Evolutionary conservation across 2,329 filamentous ascomycete species (phyloP), one percentile per base, ranked within the genome.

Genomic region (Aspergillus costaricaensis): DNA sequence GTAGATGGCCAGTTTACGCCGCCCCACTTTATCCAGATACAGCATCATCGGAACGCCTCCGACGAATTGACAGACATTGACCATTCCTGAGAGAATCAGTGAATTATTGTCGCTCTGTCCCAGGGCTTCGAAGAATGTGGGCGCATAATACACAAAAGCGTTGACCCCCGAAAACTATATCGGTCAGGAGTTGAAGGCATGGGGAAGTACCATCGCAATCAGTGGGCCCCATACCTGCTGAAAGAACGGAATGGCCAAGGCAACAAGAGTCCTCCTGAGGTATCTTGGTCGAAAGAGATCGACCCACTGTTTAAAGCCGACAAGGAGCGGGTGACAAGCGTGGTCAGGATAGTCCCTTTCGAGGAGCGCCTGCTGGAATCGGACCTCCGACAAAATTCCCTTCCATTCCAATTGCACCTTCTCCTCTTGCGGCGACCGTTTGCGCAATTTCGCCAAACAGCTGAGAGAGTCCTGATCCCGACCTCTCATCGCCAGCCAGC

Each of bases 141-240:
- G 80, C 0, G 76, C 70, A 65, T 82, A 83, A 72, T 82, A 82
- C 38, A 85, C 81, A 1, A 83, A 69, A 0, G 80, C 80, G 55
- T 81, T 81, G 59, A 80, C 78, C 1, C 75, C 73, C 2, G 65
- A 67, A 59, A 80, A 79, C 62, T 81, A 59, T 9, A 36, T 14
- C 32, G 48, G 25, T 32, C 3, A 44, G 41, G 19, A 23, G 14
- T 3, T 23, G 41, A 14, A 14, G 2, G 0, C 10, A 14, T 3
- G 41, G 21, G 9, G 9, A 9, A 21, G 9, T 0, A 5, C 5
- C 7, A 9, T 4, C 6, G 8, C 32, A 15, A 14, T 43, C 41
- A 12, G 15, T 8, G 2, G 15, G 1, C 0, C 1, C 21, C 41
- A 7, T 57, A 59, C 53, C 55, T 55, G 77, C 55, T 81, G 79